Conservation (phyloP, 148 eudicot genomes). For the Camellia granthamiana region DNA sequence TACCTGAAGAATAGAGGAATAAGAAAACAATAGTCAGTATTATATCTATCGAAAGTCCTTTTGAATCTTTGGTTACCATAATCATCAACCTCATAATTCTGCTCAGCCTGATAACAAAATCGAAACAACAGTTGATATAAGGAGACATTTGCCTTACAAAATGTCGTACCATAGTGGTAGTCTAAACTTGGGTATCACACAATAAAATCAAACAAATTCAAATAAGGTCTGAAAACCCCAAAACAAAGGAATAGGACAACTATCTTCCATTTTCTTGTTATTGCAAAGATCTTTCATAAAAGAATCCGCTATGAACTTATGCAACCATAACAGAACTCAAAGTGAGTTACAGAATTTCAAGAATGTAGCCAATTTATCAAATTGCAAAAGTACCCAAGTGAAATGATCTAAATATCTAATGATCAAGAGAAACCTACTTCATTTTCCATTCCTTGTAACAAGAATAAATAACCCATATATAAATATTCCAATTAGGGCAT, state of each 20-base stretch:
- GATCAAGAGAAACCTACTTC: neutral
- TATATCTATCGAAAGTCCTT: neutral
- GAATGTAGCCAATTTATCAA: neutral
- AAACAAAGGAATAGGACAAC: neutral
- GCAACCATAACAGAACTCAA: neutral
- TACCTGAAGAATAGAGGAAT: slow-evolving; percentile 35
- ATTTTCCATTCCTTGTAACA: neutral
- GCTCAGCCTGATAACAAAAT: neutral
- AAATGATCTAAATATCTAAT: neutral
- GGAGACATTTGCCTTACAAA: neutral
- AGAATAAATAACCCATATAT: neutral
- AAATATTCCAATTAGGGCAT: neutral
- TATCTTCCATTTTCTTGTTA: neutral
- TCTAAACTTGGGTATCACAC: neutral
- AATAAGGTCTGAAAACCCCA: neutral
- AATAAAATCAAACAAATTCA: neutral
- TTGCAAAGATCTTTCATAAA: neutral
- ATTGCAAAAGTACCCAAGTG: neutral
- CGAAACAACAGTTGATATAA: neutral
- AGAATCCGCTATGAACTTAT: neutral
- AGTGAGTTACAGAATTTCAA: neutral
- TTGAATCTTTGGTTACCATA: neutral
- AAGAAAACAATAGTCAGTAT: neutral
- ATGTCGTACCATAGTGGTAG: neutral
- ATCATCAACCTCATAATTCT: neutral